Evolutionary conservation across 495 filamentous ascomycete species (phyloP).

Genomic region (Chaetomium cochliodes): DNA sequence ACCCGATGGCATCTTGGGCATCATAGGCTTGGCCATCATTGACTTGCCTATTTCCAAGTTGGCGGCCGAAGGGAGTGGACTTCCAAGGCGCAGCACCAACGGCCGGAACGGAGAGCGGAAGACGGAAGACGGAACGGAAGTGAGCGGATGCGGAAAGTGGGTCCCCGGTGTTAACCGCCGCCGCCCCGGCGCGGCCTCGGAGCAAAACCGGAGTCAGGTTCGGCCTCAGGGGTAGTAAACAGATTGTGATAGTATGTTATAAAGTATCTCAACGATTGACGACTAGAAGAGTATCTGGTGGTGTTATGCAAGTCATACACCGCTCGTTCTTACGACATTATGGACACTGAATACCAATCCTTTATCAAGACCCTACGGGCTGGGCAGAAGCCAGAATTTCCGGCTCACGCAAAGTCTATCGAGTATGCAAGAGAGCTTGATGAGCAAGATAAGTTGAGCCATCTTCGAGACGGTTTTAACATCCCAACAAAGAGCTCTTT

Average conservation of each 20-base stretch:
- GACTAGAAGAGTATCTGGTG: no score
- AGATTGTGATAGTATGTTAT: constrained; percentile 3
- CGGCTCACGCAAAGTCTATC: constrained; percentile 18
- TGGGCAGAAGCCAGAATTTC: constrained; percentile 25
- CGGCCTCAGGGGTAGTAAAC: constrained; percentile 7
- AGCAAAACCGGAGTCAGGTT: constrained; percentile 6
- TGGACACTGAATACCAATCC: constrained; percentile 14
- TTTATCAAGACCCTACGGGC: constrained; percentile 18
- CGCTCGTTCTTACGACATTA: neutral
- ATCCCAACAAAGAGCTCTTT: constrained; percentile 78
- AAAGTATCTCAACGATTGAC: constrained; percentile 2
- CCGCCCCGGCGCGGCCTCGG: constrained; percentile 8
- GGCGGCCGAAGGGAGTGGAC: neutral
- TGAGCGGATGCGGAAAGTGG: constrained; percentile 11
- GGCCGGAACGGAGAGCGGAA: constrained; percentile 28
- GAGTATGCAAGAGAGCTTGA: constrained; percentile 52
- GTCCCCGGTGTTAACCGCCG: constrained; percentile 5
- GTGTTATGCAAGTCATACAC: neutral
- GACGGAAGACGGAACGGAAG: constrained; percentile 26
- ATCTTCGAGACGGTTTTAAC: constrained; percentile 72
- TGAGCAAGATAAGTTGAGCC: constrained; percentile 60
- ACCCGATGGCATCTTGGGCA: neutral
- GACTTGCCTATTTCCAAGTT: constrained; percentile 1
- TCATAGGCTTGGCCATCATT: neutral
- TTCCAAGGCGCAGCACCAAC: neutral